Evolutionary conservation across 306 rosid genomes (phyloP).

Genomic region (Castanea mollissima): DNA sequence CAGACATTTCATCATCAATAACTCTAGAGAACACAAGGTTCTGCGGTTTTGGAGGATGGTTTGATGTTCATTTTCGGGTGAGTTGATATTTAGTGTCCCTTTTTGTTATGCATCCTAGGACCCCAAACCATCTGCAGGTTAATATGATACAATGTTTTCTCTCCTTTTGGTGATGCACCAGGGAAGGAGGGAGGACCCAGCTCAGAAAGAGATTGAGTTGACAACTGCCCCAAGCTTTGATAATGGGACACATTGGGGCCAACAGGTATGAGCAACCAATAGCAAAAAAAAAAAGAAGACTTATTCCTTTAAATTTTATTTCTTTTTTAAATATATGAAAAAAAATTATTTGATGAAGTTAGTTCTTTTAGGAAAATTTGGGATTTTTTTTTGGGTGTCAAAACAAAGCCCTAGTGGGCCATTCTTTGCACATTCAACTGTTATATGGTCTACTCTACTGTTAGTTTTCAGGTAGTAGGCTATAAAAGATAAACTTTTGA

Average conservation of each 20-base stretch:
- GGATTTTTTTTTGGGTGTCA: not conserved
- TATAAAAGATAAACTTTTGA: not conserved
- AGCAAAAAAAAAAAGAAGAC: not conserved
- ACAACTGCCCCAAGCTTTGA: slow-evolving; percentile 82
- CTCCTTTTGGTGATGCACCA: slow-evolving; percentile 33
- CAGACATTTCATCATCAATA: slow-evolving; percentile 53
- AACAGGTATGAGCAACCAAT: slow-evolving; percentile 62
- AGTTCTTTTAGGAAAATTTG: not conserved
- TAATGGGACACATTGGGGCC: slow-evolving; percentile 89
- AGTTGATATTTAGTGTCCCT: slow-evolving; percentile 27
- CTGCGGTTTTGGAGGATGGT: slow-evolving; percentile 94
- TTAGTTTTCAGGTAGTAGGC: not conserved
- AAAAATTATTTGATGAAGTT: not conserved
- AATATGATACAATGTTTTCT: not conserved
- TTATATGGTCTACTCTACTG: no score
- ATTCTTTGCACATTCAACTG: not conserved
- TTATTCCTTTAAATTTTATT: not conserved
- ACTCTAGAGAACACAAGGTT: slow-evolving; percentile 54
- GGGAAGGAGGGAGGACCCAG: slow-evolving; percentile 93
- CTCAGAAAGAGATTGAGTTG: slow-evolving; percentile 72
- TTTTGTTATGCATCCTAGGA: not conserved
- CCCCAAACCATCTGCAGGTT: slow-evolving; percentile 12
- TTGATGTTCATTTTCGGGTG: slow-evolving; percentile 95
- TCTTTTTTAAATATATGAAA: not conserved
- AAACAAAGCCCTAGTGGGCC: not conserved